phyloP scores from a whole-genome alignment of 1,284 basidiomycete species.

The Heliocybe sulcata region DNA sequence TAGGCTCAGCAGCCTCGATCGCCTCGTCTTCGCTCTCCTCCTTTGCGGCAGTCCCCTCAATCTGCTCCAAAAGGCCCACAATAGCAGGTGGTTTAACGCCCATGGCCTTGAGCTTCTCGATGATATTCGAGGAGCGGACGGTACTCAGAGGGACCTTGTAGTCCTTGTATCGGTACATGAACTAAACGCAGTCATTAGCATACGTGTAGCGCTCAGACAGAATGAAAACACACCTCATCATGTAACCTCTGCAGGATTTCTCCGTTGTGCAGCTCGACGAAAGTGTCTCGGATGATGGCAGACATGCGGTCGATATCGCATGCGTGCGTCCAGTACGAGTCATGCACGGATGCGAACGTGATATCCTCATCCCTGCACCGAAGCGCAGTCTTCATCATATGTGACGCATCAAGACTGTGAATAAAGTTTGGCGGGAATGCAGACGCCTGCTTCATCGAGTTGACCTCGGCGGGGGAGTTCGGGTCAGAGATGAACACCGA shows the following conservation, averaged over 20 bases:
- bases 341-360: conserved; percentile 94
- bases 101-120: conserved; percentile 31
- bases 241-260: conserved; percentile 67
- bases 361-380: conserved; percentile 70
- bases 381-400: conserved; percentile 98
- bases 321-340: conserved; percentile 99
- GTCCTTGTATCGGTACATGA: conserved; percentile 71
- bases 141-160: conserved; percentile 66
- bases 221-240: conserved; percentile 39
- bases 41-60: conserved; percentile 12
- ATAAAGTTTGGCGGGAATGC: conserved; percentile 99
- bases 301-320: conserved; percentile 88
- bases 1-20: not conserved
- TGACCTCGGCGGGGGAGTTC: conserved; percentile 73
- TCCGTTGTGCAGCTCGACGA: conserved; percentile 87
- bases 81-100: conserved; percentile 37
- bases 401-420: conserved; percentile 95
- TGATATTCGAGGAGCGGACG: conserved; percentile 27
- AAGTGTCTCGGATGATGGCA: conserved; percentile 84
- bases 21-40: conserved; percentile 11
- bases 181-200: conserved; percentile 34
- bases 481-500: conserved; percentile 94
- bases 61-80: conserved; percentile 28
- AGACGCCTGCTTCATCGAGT: conserved; percentile 83
- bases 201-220: not conserved